Conservation (phyloP, 192 early-diverging fungal species). For the Podila epicladia region DNA sequence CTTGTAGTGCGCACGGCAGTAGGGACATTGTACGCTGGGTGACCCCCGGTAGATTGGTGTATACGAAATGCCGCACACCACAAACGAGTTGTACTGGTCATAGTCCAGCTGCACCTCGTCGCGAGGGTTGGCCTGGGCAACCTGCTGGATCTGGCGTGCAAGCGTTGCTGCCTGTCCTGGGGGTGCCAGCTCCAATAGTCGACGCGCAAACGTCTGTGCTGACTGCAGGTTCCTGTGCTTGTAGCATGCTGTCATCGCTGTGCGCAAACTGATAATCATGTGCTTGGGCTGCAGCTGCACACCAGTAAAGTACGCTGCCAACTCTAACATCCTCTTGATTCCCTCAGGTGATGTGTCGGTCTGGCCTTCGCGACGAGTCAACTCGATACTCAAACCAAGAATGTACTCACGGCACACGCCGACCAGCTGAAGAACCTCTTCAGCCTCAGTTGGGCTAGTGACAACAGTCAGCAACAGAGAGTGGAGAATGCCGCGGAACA, state of each 20-base stretch:
- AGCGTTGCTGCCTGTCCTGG: slow-evolving; percentile 78
- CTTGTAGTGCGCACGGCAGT: slow-evolving; percentile 88
- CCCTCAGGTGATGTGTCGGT: slow-evolving; percentile 62
- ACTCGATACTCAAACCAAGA: slow-evolving; percentile 88
- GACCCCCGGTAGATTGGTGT: slow-evolving; percentile 93
- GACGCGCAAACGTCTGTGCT: slow-evolving; percentile 88
- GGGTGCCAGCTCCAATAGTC: slow-evolving; percentile 91
- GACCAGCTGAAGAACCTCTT: slow-evolving; percentile 81
- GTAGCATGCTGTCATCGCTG: slow-evolving; percentile 86
- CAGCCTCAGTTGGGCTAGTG: slow-evolving; percentile 68
- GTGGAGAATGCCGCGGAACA: slow-evolving; percentile 84
- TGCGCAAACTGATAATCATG: slow-evolving; percentile 86
- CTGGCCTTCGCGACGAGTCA: slow-evolving; percentile 71
- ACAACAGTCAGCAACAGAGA: slow-evolving; percentile 81
- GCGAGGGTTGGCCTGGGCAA: slow-evolving; percentile 80
- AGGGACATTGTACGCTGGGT: slow-evolving; percentile 82
- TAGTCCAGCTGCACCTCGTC: slow-evolving; percentile 89
- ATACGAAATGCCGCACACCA: slow-evolving; percentile 84
- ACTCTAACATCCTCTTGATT: slow-evolving; percentile 82
- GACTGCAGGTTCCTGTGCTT: slow-evolving; percentile 87
- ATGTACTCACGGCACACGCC: slow-evolving; percentile 91
- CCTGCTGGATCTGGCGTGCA: slow-evolving; percentile 80
- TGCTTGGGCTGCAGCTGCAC: slow-evolving; percentile 90
- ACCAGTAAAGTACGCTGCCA: slow-evolving; percentile 97
- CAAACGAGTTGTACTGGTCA: slow-evolving; percentile 96